These are phyloP conservation scores for Hysterium pulicare DNA, from an alignment of 2,329 filamentous ascomycete species.

Conservation along the genomic window DNA sequence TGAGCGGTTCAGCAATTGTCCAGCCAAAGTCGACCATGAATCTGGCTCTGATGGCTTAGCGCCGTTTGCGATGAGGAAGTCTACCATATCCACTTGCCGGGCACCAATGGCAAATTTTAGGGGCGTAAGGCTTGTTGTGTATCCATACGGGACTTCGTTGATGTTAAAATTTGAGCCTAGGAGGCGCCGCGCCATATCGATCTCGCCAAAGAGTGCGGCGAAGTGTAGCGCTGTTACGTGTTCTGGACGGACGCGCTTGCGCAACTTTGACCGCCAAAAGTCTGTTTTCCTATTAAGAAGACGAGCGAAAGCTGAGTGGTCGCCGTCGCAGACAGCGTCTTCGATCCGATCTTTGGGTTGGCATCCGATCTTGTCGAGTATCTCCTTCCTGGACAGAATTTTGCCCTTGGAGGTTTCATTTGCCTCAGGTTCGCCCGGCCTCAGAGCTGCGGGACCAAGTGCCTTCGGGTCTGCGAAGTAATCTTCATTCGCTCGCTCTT, in stretches of 20 bases:
- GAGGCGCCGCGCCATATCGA: constrained; percentile 19
- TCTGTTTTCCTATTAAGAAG: constrained; percentile 16
- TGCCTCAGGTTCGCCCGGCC: neutral
- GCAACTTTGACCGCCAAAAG: constrained; percentile 19
- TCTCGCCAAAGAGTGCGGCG: constrained; percentile 22
- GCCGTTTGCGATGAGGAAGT: constrained; percentile 15
- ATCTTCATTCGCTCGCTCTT: constrained; percentile 3
- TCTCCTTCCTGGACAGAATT: constrained; percentile 14
- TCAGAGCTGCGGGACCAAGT: constrained; percentile 4
- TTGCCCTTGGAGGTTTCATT: constrained; percentile 4
- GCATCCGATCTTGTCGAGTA: constrained; percentile 18
- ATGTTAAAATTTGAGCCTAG: constrained; percentile 15
- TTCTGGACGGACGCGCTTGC: constrained; percentile 16
- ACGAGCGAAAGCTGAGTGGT: constrained; percentile 9
- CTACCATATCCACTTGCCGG: constrained; percentile 21
- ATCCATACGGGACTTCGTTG: constrained; percentile 23
- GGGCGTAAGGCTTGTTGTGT: constrained; percentile 16
- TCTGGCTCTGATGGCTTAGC: constrained; percentile 17
- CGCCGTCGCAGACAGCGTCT: constrained; percentile 18
- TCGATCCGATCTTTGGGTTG: constrained; percentile 20
- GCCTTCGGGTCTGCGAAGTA: constrained; percentile 1
- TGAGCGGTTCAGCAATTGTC: constrained; percentile 18
- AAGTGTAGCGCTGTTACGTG: constrained; percentile 23
- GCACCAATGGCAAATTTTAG: constrained; percentile 22
- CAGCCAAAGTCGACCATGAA: constrained; percentile 19